phyloP scores from a whole-genome alignment of 1,139 yeast genomes.

The Wickerhamomyces sp. region DNA sequence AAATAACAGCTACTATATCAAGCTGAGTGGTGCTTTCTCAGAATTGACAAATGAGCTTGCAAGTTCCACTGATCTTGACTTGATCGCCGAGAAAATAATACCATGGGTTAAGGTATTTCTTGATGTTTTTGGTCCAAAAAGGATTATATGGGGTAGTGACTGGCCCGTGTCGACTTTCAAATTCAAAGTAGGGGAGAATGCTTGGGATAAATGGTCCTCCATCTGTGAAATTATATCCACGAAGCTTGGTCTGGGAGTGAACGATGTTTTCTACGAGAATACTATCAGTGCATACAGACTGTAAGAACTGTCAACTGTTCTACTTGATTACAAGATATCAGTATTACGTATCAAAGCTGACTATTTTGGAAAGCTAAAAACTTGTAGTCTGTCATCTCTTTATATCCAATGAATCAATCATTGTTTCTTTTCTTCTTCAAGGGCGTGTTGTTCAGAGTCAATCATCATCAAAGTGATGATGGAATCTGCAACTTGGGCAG shows the following conservation, averaged over 20 bases:
- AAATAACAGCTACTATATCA: conserved; percentile 30
- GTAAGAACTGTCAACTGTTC: background rate
- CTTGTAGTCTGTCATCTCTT: background rate
- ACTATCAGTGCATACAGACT: conserved; percentile 9
- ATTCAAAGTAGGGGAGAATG: conserved; percentile 14
- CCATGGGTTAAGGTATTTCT: conserved; percentile 31
- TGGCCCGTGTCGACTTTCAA: conserved; percentile 38
- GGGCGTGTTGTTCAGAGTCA: background rate
- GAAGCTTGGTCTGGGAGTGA: background rate
- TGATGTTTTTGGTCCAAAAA: conserved; percentile 29
- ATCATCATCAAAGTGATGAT: conserved; percentile 37
- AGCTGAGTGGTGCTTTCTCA: conserved; percentile 38
- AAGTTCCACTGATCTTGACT: background rate
- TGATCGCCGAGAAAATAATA: conserved; percentile 1
- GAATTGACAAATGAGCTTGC: conserved; percentile 27
- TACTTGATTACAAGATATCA: background rate
- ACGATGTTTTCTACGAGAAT: conserved; percentile 9
- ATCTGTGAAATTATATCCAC: conserved; percentile 11
- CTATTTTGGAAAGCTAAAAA: too few species aligned
- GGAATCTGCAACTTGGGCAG: conserved; percentile 48
- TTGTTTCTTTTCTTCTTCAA: background rate
- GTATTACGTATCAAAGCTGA: too few species aligned
- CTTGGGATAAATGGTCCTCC: conserved; percentile 18
- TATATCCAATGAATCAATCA: background rate
- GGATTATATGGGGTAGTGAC: conserved; percentile 38